Percentiles rank a stretch among this genome's conserved stretches.
phyloP scores from a whole-genome alignment of 768 basidiomycete genomes.

The Pleurotus sapidus region DNA sequence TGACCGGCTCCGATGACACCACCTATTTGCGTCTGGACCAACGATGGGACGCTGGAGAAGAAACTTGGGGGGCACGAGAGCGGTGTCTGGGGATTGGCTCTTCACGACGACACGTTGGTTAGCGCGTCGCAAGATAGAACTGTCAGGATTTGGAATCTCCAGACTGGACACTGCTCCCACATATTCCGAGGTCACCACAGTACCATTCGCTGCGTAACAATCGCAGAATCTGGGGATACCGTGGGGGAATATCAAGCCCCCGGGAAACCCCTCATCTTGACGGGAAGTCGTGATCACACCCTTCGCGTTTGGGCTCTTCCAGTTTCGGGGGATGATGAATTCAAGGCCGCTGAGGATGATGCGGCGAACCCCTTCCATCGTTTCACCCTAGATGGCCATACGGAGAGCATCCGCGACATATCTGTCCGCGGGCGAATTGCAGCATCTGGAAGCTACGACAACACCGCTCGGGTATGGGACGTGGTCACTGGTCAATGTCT shows the following conservation, averaged over 20 bases:
- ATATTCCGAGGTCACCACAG: not conserved
- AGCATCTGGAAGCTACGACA: constrained; percentile 11
- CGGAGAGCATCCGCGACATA: not conserved
- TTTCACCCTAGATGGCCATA: constrained; percentile 1
- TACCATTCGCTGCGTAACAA: not conserved
- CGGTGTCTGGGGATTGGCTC: not conserved
- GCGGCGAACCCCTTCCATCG: constrained; percentile 1
- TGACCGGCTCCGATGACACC: not conserved
- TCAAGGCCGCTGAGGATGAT: not conserved
- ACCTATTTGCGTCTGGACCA: not conserved
- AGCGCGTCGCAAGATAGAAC: constrained; percentile 1
- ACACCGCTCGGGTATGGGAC: constrained; percentile 13
- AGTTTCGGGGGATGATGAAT: not conserved
- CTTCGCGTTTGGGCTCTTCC: constrained; percentile 2
- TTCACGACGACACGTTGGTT: not conserved
- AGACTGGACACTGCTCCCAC: not conserved
- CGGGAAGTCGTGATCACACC: not conserved
- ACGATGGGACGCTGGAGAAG: not conserved
- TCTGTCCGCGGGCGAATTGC: not conserved
- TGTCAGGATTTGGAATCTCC: constrained; percentile 1
- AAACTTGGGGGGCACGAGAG: not conserved
- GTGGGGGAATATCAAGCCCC: not conserved
- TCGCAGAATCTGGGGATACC: not conserved
- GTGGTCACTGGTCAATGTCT: not conserved
- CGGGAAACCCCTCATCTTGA: not conserved